Evolutionary conservation across 2,329 filamentous ascomycete species (phyloP).

Genomic region (Claviceps sp.): DNA sequence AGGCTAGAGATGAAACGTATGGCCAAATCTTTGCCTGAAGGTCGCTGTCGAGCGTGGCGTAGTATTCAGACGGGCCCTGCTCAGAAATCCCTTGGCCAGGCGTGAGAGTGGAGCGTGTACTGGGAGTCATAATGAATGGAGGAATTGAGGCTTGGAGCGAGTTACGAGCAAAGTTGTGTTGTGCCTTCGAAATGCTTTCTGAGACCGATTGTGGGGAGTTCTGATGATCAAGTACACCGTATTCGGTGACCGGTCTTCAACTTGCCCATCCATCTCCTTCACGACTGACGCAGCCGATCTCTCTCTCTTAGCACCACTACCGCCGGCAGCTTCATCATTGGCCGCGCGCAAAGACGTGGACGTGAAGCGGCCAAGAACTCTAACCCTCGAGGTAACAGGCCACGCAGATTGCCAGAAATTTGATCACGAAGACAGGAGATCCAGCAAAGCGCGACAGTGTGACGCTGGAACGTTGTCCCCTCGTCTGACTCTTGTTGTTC

Average conservation of each 20-base stretch:
- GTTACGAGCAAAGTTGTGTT: no score
- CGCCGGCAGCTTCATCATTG: constrained; percentile 44
- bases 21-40: no score
- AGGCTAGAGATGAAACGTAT: no score
- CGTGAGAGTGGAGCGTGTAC: no score
- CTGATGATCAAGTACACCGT: background rate
- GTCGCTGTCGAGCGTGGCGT: no score
- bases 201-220: no score
- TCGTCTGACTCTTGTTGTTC: constrained; percentile 43
- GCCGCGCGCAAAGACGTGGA: constrained; percentile 39
- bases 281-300: constrained; percentile 34
- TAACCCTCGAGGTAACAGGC: constrained; percentile 21
- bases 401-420: constrained; percentile 15
- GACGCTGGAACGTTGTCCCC: constrained; percentile 32
- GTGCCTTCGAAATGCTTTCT: no score
- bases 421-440: background rate
- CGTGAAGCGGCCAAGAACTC: constrained; percentile 21
- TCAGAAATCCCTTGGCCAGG: no score
- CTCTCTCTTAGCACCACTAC: constrained; percentile 41
- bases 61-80: no score
- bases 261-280: background rate
- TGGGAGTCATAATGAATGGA: no score
- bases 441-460: background rate
- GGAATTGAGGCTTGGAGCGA: no score
- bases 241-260: background rate